phyloP scores from a whole-genome alignment of 2,329 filamentous ascomycete species.

The Coniochaeta pulveracea region DNA sequence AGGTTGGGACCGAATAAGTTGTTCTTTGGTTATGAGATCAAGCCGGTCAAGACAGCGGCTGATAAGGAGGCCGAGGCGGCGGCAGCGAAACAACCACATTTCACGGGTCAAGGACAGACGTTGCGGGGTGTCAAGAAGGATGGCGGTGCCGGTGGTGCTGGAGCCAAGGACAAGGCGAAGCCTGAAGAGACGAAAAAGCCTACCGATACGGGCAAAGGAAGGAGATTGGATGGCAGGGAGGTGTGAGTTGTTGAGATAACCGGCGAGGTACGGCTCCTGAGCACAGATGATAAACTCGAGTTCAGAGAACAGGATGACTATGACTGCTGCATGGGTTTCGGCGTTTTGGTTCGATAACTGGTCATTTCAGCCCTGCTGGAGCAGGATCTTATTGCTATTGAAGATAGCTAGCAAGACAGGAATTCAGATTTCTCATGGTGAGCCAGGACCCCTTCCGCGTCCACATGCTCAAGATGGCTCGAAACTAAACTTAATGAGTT shows the following conservation, averaged over 20 bases:
- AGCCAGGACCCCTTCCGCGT: too few species aligned
- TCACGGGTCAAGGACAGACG: conserved; percentile 77
- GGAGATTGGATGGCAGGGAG: conserved; percentile 30
- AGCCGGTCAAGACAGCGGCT: conserved; percentile 70
- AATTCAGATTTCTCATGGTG: too few species aligned
- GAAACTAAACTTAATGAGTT: too few species aligned
- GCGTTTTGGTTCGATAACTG: too few species aligned
- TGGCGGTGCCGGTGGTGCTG: conserved; percentile 28
- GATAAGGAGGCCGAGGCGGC: conserved; percentile 57
- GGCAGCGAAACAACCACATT: conserved; percentile 58
- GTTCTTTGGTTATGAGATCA: conserved; percentile 93
- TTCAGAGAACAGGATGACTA: neutral
- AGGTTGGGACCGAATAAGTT: conserved; percentile 79
- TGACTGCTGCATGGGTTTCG: conserved; percentile 1
- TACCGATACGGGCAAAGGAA: conserved; percentile 20
- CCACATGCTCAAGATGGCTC: too few species aligned
- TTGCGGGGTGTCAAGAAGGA: conserved; percentile 65
- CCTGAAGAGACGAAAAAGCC: conserved; percentile 33
- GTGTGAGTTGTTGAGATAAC: neutral
- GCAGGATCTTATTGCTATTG: too few species aligned
- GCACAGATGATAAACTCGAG: too few species aligned
- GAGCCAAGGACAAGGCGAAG: conserved; percentile 27
- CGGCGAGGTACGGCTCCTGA: too few species aligned
- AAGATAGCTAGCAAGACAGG: too few species aligned
- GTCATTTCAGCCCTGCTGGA: too few species aligned